Base-by-base conservation (phyloP, 176 grass and related monocot genomes). In the Bothriochloa decipiens region DNA sequence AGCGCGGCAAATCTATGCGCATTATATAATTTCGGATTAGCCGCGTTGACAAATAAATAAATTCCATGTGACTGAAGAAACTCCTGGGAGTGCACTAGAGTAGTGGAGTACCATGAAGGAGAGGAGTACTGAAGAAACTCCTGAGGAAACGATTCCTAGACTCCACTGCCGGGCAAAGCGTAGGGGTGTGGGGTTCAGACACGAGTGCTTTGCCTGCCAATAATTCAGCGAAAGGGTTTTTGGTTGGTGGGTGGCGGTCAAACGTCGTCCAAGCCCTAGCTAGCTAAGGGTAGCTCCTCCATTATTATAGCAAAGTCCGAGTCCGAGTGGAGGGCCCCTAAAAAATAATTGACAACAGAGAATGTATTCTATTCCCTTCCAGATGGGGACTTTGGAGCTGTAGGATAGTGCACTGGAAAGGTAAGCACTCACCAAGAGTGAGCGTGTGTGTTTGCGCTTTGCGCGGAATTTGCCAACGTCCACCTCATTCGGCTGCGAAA, bases 181-280 rank as follows among this genome's bases (percentile, higher is more conserved):
- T 55, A 39, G 62, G 81, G 68, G 60, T 32, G 22, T 61, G 50
- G 41, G 41, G 53, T 43, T 73, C 45, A 81, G 14, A 42, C 82
- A 28, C 77, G 20, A 80, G 32, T 18, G 43, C 62, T 45, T 43
- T 89, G 83, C 71, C 25, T 68, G 0, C 79, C 79, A 90, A 86
- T 83, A 86, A 90, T 90, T 83, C 70, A 8, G 49, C 26, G 40
- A 5, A 33, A 81, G 41, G 61, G 53, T 42, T 73, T 88, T 88
- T 82, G 11, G 78, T 45, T 72, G 88, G 83, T 82, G 83, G 43
- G 72, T 81, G 52, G 55, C 7, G 42, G 88, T 78, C 78, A 86
- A 89, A 82, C 40, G 8, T 42, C 72, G 20, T 89, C 72, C 50
- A 77, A 32, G 4, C 15, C 29, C 55, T 72, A 45, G 40, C 69